Evolutionary conservation across 148 eudicot genomes (phyloP).

Genomic region (Rhododendron ovatum): DNA sequence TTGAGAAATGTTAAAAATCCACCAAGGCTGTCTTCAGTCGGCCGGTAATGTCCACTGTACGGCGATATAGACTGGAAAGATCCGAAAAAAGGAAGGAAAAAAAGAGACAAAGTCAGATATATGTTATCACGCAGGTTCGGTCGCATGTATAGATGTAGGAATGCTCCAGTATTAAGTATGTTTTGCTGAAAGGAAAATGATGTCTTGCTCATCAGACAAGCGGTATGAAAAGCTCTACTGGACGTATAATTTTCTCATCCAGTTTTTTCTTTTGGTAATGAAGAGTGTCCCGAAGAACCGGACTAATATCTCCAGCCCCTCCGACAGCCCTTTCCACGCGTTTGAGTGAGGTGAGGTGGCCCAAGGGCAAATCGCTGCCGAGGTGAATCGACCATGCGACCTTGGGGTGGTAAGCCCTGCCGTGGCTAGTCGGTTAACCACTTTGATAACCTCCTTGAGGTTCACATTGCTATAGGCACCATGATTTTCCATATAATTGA

Average conservation of each 20-base stretch:
- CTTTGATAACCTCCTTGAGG: not conserved
- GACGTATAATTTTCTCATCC: not conserved
- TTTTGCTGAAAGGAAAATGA: not conserved
- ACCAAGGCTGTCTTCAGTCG: slow-evolving; percentile 68
- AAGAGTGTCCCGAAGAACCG: no score
- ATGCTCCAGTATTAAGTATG: no score
- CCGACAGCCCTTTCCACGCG: no score
- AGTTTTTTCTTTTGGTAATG: not conserved
- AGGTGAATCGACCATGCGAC: no score
- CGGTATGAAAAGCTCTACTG: not conserved
- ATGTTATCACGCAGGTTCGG: not conserved
- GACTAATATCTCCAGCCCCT: no score
- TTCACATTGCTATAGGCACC: not conserved
- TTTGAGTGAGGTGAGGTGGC: no score
- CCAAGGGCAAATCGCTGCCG: no score
- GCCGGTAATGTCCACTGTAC: slow-evolving; percentile 96
- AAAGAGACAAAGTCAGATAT: not conserved
- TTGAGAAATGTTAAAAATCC: slow-evolving; percentile 47
- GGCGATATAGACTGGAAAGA: slow-evolving; percentile 68
- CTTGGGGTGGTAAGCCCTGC: no score
- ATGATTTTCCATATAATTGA: not conserved
- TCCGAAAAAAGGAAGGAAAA: not conserved
- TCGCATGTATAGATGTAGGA: no score
- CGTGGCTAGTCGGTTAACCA: no score
- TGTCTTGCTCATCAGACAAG: no score